Base-by-base conservation (phyloP, 768 basidiomycete species). In the Phanerodontia chrysosporium region DNA sequence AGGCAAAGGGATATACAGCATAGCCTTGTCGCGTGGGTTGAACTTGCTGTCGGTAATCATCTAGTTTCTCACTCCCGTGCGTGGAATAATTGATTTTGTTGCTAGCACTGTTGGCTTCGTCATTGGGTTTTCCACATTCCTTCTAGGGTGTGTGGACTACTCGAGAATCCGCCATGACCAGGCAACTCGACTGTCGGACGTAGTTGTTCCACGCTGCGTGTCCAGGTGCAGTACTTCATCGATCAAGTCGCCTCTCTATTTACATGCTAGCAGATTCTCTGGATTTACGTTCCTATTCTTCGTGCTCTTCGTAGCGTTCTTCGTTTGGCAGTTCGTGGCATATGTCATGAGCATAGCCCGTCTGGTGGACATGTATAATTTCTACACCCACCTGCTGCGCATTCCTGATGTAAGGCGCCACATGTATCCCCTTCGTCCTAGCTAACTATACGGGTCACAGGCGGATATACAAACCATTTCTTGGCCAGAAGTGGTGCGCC, bases 401-500 rank as follows among this genome's bases (percentile, higher is more conserved):
- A 88, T 99, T 42, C 97, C 96, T 24, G 97, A 99, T 66, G 97
- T 97, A 68, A 74, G 83, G 3, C 35, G 12, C 6, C 7, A 9
- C 21, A 21, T 21, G 12, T 16, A 67, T 1, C 25, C 24, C 45
- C 51, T 30, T 29, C 21, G 24, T 51, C 21, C 45, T 21, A 24
- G 12, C 45, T 74, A 67, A 45, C 18, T 32, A n/a, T 45, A 45
- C 22, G 21, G 25, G 57, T 64, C n/a, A n/a, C n/a, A 98, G 96
- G 90, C 86, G 51, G 97, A 99, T 72, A 95, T 99, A 46, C 93
- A 95, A 74, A 98, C 97, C 0, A 94, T 98, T 42, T 88, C 95
- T 0, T 99, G 97, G 97, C 86, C 91, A 0, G 92, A 94, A 68
- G 83, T 99, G 42, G 97, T 99, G 53, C 82, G 90, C 18, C 84